Percentiles rank a stretch among this genome's conserved stretches.
Conservation (phyloP, 2,329 filamentous ascomycete species). For the Cladosporium cucumerinum region DNA sequence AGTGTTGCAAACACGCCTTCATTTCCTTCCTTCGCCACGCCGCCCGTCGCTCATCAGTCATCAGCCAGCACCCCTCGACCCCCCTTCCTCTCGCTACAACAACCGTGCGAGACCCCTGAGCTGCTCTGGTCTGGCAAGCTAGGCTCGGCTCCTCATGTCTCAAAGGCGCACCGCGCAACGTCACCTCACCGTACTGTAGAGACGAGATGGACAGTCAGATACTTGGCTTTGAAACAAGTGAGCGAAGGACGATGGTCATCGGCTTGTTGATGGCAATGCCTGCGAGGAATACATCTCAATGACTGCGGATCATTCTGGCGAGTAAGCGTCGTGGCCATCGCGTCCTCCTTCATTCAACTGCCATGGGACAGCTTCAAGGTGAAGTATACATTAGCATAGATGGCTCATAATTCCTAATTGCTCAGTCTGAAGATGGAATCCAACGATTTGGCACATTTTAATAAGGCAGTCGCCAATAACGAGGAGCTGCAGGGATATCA, state of each 20-base stretch:
- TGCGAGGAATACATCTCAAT: not conserved
- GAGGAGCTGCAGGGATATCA: not conserved
- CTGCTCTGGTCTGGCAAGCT: not conserved
- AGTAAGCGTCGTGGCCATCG: not conserved
- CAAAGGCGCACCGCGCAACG: not conserved
- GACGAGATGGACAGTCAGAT: not conserved
- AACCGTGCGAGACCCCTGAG: conserved; percentile 3
- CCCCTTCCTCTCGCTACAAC: not conserved
- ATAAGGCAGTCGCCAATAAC: not conserved
- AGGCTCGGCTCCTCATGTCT: conserved; percentile 1
- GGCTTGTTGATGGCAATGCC: not conserved
- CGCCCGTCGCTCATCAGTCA: not conserved
- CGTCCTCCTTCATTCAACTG: not conserved
- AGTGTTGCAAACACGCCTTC: not conserved
- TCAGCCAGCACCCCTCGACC: not conserved
- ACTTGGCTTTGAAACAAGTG: not conserved
- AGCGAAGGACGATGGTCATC: not conserved
- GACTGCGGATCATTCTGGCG: not conserved
- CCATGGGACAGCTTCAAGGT: not conserved
- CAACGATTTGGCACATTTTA: not conserved
- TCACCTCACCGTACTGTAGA: not conserved
- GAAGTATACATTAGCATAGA: not conserved
- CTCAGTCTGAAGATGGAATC: not conserved
- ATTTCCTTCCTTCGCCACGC: not conserved
- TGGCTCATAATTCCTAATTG: not conserved